A percentile compares a stretch with the other conserved stretches of the same genome.
These are phyloP conservation scores for Cyberlindnera samutprakarnensis DNA, from an alignment of 805 yeast species.

Conservation along the genomic window DNA sequence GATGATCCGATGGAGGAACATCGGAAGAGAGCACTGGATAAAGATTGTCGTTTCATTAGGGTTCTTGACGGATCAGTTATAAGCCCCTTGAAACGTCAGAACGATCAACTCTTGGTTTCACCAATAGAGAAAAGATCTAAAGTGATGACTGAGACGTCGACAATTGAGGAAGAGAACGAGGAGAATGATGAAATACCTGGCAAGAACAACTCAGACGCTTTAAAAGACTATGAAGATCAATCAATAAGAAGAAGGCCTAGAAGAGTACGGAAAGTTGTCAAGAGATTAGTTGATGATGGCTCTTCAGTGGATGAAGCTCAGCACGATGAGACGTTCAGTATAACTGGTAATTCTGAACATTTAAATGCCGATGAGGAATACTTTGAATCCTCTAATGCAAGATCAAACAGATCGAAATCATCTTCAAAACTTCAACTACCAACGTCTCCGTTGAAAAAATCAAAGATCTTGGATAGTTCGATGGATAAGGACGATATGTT, in stretches of 20 bases:
- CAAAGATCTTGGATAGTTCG: slow-evolving; percentile 20
- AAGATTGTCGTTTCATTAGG: slow-evolving; percentile 29
- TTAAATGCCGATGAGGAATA: slow-evolving; percentile 12
- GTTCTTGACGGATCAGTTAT: slow-evolving; percentile 1
- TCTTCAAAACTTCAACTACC: slow-evolving; percentile 4
- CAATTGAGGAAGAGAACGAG: slow-evolving; percentile 3
- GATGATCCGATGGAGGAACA: slow-evolving; percentile 65
- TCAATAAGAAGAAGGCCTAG: slow-evolving; percentile 5
- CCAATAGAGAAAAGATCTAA: slow-evolving; percentile 1
- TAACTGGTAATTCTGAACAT: slow-evolving; percentile 15
- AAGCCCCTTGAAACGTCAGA: slow-evolving; percentile 1
- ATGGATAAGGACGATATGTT: slow-evolving; percentile 15
- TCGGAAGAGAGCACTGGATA: slow-evolving; percentile 28
- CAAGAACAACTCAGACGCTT: not conserved
- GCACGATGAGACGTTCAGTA: slow-evolving; percentile 17
- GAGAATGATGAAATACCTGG: slow-evolving; percentile 1
- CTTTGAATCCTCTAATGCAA: slow-evolving; percentile 5
- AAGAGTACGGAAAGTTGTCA: slow-evolving; percentile 8
- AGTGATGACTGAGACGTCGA: slow-evolving; percentile 1
- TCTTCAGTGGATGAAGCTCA: not conserved
- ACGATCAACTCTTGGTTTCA: not conserved
- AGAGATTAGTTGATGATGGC: slow-evolving; percentile 6
- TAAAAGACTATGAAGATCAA: not conserved
- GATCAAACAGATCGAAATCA: slow-evolving; percentile 4
- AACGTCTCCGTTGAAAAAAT: slow-evolving; percentile 9